Conservation (phyloP, 2,329 filamentous ascomycete genomes). For the Chrysosporium queenslandicum region DNA sequence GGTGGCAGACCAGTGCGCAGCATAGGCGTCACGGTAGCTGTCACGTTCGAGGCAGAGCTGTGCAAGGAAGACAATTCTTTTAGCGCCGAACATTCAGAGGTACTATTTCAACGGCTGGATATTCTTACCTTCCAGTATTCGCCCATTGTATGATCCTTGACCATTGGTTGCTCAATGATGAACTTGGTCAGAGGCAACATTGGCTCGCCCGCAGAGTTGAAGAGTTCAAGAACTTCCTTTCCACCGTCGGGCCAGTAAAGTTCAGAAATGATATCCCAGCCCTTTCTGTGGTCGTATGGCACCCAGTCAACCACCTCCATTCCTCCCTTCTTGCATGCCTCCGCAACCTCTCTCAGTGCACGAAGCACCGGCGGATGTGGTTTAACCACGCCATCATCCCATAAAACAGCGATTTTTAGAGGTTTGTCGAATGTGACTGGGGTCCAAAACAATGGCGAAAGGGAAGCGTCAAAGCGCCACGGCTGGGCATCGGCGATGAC, state of each 20-base stretch:
- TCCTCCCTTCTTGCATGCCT: conserved; percentile 15
- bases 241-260: conserved; percentile 55
- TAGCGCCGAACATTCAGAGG: not conserved
- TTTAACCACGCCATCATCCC: conserved; percentile 42
- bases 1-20: conserved; percentile 39
- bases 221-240: conserved; percentile 41
- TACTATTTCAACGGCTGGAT: not conserved
- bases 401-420: conserved; percentile 38
- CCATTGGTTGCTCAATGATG: conserved; percentile 47
- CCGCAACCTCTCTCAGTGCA: conserved; percentile 41
- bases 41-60: conserved; percentile 12
- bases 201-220: conserved; percentile 49
- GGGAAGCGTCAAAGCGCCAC: conserved; percentile 32
- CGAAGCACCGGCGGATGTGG: conserved; percentile 51
- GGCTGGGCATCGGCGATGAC: conserved; percentile 27
- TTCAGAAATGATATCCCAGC: conserved; percentile 37
- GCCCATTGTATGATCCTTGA: conserved; percentile 33
- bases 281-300: conserved; percentile 42
- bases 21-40: conserved; percentile 37
- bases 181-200: conserved; percentile 49
- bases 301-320: conserved; percentile 26
- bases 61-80: not conserved
- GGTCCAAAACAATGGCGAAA: conserved; percentile 31
- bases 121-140: conserved; percentile 32
- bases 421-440: conserved; percentile 18